phyloP scores from a whole-genome alignment of 2,329 filamentous ascomycete species.

The Colletotrichum sp. region DNA sequence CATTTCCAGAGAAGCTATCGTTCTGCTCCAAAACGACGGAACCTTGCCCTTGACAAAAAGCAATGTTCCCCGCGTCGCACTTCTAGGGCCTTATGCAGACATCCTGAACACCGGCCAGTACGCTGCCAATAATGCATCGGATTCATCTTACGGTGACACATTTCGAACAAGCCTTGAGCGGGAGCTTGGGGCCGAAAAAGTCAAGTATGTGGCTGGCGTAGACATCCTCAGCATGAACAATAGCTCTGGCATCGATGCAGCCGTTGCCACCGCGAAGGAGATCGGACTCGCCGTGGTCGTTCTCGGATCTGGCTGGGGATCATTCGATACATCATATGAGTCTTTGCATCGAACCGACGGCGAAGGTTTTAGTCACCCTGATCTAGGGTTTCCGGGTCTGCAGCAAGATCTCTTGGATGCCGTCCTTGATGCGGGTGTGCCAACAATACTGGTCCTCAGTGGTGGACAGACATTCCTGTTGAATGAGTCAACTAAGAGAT shows the following conservation, averaged over 20 bases:
- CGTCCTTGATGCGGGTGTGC: constrained; percentile 32
- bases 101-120: constrained; percentile 26
- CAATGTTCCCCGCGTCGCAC: constrained; percentile 11
- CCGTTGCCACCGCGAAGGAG: constrained; percentile 31
- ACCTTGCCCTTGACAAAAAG: constrained; percentile 13
- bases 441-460: constrained; percentile 33
- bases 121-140: constrained; percentile 24
- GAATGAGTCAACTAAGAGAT: constrained; percentile 28
- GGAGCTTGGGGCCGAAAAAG: constrained; percentile 24
- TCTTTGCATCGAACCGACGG: constrained; percentile 35
- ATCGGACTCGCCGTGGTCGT: constrained; percentile 33
- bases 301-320: constrained; percentile 32
- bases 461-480: constrained; percentile 36
- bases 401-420: constrained; percentile 39
- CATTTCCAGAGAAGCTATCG: constrained; percentile 25
- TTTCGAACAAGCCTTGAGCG: constrained; percentile 24
- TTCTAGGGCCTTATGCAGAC: constrained; percentile 25
- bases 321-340: constrained; percentile 24
- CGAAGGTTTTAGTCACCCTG: constrained; percentile 35
- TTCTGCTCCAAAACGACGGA: constrained; percentile 26
- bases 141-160: constrained; percentile 24
- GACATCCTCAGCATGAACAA: constrained; percentile 23
- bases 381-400: constrained; percentile 34
- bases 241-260: constrained; percentile 20
- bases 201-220: constrained; percentile 22